phyloP scores from a whole-genome alignment of 2,329 filamentous ascomycete genomes.

The Stenocarpella maydis region DNA sequence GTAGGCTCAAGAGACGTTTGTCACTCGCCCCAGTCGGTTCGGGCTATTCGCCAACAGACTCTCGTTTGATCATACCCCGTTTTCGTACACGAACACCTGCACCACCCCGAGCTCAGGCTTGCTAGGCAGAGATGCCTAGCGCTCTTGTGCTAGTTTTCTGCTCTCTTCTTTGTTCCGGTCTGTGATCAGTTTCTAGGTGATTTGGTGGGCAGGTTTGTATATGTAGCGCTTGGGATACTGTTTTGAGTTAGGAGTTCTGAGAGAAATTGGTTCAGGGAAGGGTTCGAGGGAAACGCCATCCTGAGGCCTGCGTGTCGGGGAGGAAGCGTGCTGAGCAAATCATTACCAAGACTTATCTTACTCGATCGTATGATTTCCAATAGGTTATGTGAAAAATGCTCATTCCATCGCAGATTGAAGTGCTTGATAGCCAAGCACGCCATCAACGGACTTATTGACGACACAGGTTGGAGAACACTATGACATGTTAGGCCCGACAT shows the following conservation, averaged over 20 bases:
- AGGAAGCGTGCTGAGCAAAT: constrained; percentile 23
- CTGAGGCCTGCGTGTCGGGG: constrained; percentile 18
- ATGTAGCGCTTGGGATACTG: constrained; percentile 28
- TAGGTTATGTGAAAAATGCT: constrained; percentile 16
- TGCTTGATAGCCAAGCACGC: constrained; percentile 34
- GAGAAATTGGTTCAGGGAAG: constrained; percentile 14
- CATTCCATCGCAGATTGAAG: constrained; percentile 32
- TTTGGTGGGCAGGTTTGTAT: constrained; percentile 1
- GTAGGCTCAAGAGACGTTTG: constrained; percentile 1
- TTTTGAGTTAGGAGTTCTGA: constrained; percentile 28
- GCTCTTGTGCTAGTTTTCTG: neutral
- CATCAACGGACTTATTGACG: constrained; percentile 32
- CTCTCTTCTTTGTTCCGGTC: constrained; percentile 17
- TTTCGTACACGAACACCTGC: neutral
- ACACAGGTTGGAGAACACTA: constrained; percentile 21
- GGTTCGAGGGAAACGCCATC: neutral
- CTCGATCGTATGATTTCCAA: constrained; percentile 18
- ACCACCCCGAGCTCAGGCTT: neutral
- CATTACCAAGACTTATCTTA: constrained; percentile 22
- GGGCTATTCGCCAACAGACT: constrained; percentile 1
- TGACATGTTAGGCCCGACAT: neutral
- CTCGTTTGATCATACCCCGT: constrained; percentile 33
- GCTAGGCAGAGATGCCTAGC: neutral
- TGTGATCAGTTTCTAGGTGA: constrained; percentile 1
- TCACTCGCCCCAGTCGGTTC: neutral